Base-by-base conservation (phyloP, 768 basidiomycete genomes). In the Fomitopsis pulvina region DNA sequence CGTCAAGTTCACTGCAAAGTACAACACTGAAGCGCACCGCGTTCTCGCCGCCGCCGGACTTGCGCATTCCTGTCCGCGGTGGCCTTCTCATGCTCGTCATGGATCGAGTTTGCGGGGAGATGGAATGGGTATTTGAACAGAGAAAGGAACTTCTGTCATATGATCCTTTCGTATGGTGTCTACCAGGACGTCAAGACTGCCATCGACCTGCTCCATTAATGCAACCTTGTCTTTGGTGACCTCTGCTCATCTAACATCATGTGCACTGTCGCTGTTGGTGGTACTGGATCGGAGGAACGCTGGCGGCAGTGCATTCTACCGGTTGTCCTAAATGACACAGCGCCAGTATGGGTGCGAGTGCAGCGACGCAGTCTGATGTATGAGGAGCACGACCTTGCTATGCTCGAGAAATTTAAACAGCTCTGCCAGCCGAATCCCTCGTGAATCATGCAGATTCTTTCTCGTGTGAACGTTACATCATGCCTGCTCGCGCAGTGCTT, bases 31-130 rank as follows among this genome's bases (percentile, higher is more conserved):
- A 1, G 56, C 50, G 10, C 56, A 57, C 34, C 5, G 27, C 2
- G 16, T 57, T 9, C 45, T 57, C 22, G 45, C 54, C 14, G 41
- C 44, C 4, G 37, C 26, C 2, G 41, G 43, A 2, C 29, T 48
- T 24, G 56, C 56, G 8, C 56, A 27, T 39, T 16, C 30, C 30
- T 12, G 46, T 53, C 14, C 21, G 30, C n/a, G 55, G 48, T n/a
- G 48, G 41, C 28, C 3, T 56, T 7, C 22, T 21, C n/a, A 55
- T 55, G 56, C 50, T 52, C 22, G 54, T 58, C 41, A 58, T 58
- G 57, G 51, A 53, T 18, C 42, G 41, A 32, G 32, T 58, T n/a
- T n/a, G 29, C 1, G 51, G 47, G 26, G 22, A 41, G 30, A 43
- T 28, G 22, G 38, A 22, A 21, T 42, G 11, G 26, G 9, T n/a